Evolutionary conservation across 106 monocot genomes (phyloP), one percentile per base, ranked within the genome.

Genomic region (Phalaenopsis aphrodite): DNA sequence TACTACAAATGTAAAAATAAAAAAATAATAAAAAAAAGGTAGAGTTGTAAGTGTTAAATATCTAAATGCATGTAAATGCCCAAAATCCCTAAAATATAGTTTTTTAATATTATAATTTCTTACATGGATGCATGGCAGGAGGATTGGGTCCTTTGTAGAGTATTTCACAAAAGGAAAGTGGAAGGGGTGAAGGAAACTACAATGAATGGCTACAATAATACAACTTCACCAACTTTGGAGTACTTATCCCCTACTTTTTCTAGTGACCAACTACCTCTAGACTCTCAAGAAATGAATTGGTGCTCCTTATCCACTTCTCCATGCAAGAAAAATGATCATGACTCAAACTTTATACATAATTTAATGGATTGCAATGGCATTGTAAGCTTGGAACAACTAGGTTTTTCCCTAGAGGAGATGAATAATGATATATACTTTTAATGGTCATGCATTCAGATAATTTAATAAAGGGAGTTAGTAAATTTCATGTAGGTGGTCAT

Each of bases 61-160:
- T 45, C 0, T 0, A 45, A 45, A 45, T 45, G 3, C 1, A 45
- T 45, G 6, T 45, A 3, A 45, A 1, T 46, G 6, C 42, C 30
- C 30, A 30, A 30, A 30, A 30, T 30, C 30, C 30, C 30, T 0
- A 30, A 30, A 30, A 30, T 30, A 30, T 30, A 2, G 17, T 42
- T 24, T 15, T 55, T 55, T 52, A 12, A 52, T n/a, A 52, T 52
- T 52, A 52, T 12, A 14, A 3, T 52, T 52, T 2, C 12, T 12
- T 52, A 12, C 52, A 52, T 52, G 12, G 14, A 52, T 52, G 30
- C 10, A 30, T 49, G 30, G 30, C 52, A 76, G 76, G 76, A 76
- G 52, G 76, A 76, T 76, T 76, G 76, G 76, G 76, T 76, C 4
- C 76, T 76, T 10, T 76, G 76, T 15, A 52, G 76, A 76, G 76